Conservation (phyloP, 2,329 filamentous ascomycete species). For the Cladophialophora chaetospira region DNA sequence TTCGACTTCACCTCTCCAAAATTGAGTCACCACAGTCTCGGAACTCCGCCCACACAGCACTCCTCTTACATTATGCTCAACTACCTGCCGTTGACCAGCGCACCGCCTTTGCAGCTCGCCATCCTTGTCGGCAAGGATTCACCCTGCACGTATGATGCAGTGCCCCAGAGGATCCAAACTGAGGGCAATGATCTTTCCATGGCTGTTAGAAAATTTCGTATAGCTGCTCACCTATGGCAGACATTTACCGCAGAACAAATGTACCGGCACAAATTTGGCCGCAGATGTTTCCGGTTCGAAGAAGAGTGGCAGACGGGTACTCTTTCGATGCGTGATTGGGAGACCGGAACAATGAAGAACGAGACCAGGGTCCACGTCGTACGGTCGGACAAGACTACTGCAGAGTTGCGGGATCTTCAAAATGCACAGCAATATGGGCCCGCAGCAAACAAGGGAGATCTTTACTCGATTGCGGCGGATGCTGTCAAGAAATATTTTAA, state of each 20-base stretch:
- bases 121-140: slow-evolving; percentile 89
- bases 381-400: slow-evolving; percentile 77
- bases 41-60: slow-evolving; percentile 68
- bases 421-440: slow-evolving; percentile 74
- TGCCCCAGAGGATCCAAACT: slow-evolving; percentile 70
- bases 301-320: slow-evolving; percentile 92
- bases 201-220: slow-evolving; percentile 86
- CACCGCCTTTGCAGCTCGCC: slow-evolving; percentile 84
- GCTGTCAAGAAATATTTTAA: slow-evolving; percentile 79
- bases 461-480: slow-evolving; percentile 76
- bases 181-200: slow-evolving; percentile 81
- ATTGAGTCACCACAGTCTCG: slow-evolving; percentile 63
- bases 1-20: slow-evolving; percentile 88
- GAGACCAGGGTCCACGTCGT: slow-evolving; percentile 90
- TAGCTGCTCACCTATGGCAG: slow-evolving; percentile 96
- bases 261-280: slow-evolving; percentile 82
- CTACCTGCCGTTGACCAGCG: slow-evolving; percentile 75
- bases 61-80: slow-evolving; percentile 80
- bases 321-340: slow-evolving; percentile 72
- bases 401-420: slow-evolving; percentile 77
- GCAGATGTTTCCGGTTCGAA: slow-evolving; percentile 85
- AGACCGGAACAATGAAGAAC: slow-evolving; percentile 74
- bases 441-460: slow-evolving; percentile 68
- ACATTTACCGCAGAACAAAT: slow-evolving; percentile 97
- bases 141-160: slow-evolving; percentile 78